Evolutionary conservation across 2,329 filamentous ascomycete species (phyloP).

Genomic region (Botrytis elliptica): DNA sequence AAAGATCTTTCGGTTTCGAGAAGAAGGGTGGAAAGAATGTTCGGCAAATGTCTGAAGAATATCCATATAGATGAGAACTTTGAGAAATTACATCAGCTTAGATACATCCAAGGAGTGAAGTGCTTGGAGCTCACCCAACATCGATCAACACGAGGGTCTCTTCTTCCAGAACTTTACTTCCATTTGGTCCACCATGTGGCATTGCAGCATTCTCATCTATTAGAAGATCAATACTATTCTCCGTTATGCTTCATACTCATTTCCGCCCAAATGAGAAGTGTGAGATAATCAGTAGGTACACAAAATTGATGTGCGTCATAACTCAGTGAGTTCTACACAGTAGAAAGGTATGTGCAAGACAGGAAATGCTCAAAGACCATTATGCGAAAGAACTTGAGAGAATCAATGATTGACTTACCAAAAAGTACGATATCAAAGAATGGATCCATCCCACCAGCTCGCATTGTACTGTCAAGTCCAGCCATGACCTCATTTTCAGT

Average conservation of each 20-base stretch:
- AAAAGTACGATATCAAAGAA: slow-evolving; percentile 67
- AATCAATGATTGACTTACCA: slow-evolving; percentile 34
- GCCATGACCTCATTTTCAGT: slow-evolving; percentile 57
- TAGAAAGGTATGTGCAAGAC: neutral
- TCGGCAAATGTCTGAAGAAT: slow-evolving; percentile 62
- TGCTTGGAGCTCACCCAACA: slow-evolving; percentile 44
- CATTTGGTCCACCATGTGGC: slow-evolving; percentile 43
- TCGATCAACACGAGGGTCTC: slow-evolving; percentile 63
- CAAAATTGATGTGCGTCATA: neutral
- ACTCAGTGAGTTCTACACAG: neutral
- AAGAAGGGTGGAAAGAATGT: slow-evolving; percentile 53
- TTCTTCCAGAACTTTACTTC: slow-evolving; percentile 50
- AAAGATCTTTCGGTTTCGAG: slow-evolving; percentile 29
- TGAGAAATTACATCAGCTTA: slow-evolving; percentile 18
- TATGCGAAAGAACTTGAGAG: neutral
- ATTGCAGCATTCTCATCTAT: slow-evolving; percentile 43
- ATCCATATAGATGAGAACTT: slow-evolving; percentile 58
- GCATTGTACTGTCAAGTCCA: slow-evolving; percentile 55
- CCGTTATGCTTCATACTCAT: neutral
- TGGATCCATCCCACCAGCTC: slow-evolving; percentile 51
- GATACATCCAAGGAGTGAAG: neutral
- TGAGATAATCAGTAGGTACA: neutral
- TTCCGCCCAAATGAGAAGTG: neutral
- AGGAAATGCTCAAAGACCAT: neutral
- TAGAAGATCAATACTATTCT: slow-evolving; percentile 18